A percentile compares a stretch with the other conserved stretches of the same genome.
Conservation (phyloP, 306 rosid species). For the Abrus precatorius region DNA sequence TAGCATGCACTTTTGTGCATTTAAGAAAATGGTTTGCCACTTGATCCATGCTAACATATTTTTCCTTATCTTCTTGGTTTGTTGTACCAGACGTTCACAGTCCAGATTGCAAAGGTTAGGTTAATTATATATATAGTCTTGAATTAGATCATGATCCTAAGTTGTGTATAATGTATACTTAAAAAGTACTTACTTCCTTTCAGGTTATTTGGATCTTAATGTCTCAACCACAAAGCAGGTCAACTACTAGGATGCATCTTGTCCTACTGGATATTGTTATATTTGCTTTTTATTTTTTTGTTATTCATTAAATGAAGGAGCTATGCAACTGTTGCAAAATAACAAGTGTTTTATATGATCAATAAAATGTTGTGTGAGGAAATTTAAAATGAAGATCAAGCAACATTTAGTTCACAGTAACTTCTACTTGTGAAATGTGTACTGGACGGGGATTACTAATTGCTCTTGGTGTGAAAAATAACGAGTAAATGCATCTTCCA, state of each 20-base stretch:
- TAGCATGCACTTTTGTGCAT: background rate
- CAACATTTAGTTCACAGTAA: background rate
- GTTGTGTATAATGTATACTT: conserved; percentile 11
- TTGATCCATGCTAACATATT: conserved; percentile 48
- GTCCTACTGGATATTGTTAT: background rate
- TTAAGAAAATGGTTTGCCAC: conserved; percentile 1
- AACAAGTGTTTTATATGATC: conserved; percentile 35
- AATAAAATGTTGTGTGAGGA: conserved; percentile 41
- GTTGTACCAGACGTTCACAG: conserved; percentile 72
- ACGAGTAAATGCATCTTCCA: too few species aligned
- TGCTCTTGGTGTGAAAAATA: too few species aligned
- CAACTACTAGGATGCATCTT: conserved; percentile 23
- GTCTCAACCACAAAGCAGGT: conserved; percentile 23
- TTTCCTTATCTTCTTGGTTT: conserved; percentile 38
- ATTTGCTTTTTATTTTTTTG: background rate
- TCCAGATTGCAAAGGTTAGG: conserved; percentile 73
- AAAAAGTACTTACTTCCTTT: conserved; percentile 34
- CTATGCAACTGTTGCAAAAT: conserved; percentile 30
- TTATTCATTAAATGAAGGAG: conserved; percentile 35
- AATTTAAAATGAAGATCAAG: conserved; percentile 20
- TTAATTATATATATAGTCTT: background rate
- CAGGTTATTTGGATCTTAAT: conserved; percentile 66
- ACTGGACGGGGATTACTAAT: background rate
- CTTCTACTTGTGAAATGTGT: background rate
- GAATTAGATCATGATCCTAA: conserved; percentile 23